Evolutionary conservation across 371 early-diverging fungal species (phyloP), one percentile per base, ranked within the genome.

Genomic region (Mycotypha africana): DNA sequence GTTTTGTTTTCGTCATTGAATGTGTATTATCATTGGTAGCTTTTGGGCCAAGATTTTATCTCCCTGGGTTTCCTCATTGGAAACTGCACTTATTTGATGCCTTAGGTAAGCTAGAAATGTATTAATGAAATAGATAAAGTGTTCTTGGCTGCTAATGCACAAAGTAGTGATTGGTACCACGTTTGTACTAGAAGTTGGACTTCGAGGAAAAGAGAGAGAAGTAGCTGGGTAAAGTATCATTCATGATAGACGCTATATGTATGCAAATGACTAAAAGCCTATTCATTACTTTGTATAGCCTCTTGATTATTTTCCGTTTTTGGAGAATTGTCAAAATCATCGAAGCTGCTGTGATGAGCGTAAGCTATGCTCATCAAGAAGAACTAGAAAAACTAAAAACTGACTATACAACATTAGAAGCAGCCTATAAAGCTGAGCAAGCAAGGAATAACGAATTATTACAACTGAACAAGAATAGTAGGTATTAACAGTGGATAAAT

Each of bases 161-260:
- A 9, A 15, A 34, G 23, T 47, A 74, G 74, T 74, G 10, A 61
- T 74, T 3, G 24, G 43, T 4, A 60, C 70, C 0, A 74, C 70
- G 0, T 63, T 74, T 45, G 44, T 65, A 7, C 41, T 74, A 16
- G 74, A 74, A 34, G 58, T 74, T 8, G 49, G 62, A 7, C 46
- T 74, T 15, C 58, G 51, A 34, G 74, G 74, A 43, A 74, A 70
- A 51, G 74, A 74, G 33, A 61, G 74, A 45, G 70, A 74, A 53
- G 60, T 74, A 1, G 70, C 68, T 12, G 74, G 68, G 67, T 71
- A 65, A 49, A 42, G 30, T n/a, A 33, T 3, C 25, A 19, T 42
- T 11, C 30, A 28, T 24, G n/a, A n/a, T n/a, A n/a, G n/a, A n/a
- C n/a, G n/a, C n/a, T n/a, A n/a, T n/a, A n/a, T n/a, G 44, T 8